Evolutionary conservation across 1,284 basidiomycete species (phyloP), one percentile per base, ranked within the genome.

Genomic region (Tilletia setariae): DNA sequence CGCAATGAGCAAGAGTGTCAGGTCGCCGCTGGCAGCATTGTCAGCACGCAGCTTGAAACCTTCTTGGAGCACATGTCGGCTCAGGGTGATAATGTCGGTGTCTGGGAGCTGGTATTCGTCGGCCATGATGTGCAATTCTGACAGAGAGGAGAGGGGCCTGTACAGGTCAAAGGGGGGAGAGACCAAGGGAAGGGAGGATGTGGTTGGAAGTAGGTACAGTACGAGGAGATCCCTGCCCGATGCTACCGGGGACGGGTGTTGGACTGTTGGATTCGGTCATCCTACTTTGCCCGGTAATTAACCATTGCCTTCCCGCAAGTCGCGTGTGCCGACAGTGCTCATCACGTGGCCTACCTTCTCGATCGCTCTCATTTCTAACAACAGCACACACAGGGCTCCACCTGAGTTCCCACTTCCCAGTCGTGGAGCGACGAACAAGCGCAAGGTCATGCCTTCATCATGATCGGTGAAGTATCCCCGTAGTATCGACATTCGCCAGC

Each of bases 1-100:
- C 67, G 94, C 94, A 72, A 90, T 94, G 74, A 98, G 88, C 69
- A 99, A 87, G 72, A 98, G 85, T 19, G 96, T 98, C 68, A 98
- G 86, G 85, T 98, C 96, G 74, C 96, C 95, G 64, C 74, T 77
- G 2, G 78, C 76, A 43, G 76, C 76, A 32, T 71, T 74, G 25
- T 68, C 65, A 63, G 72, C 47, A 30, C 70, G 70, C 13, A 66
- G 67, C 40, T 71, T 67, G 67, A 78, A 73, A 51, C 80, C 80
- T 59, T 81, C 77, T 40, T 67, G 75, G 21, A 83, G 73, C 25
- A 83, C 81, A 72, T 81, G 79, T 15, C 81, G 75, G 23, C 78
- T 79, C 61, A 82, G 75, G 51, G 80, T 82, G 72, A 82, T 81
- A 72, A 82, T 72, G 63, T 82, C 78, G 28, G 78, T 80, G 19